Evolutionary conservation across 2,329 filamentous ascomycete genomes (phyloP), one percentile per base, ranked within the genome.

Genomic region (Trichophyton equinum): DNA sequence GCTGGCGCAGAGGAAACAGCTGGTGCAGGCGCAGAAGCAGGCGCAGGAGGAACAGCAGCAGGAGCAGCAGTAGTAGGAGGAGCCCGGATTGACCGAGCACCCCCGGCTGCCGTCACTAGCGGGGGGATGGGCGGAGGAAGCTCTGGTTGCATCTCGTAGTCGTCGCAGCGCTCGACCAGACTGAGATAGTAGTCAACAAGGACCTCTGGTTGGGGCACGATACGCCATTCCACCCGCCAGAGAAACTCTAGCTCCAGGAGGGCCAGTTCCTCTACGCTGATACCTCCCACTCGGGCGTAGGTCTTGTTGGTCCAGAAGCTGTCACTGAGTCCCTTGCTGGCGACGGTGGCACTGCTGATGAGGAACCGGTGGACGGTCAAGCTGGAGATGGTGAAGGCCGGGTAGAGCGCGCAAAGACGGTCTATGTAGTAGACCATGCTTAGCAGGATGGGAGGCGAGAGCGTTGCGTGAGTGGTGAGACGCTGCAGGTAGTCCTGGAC

Each of bases 351-450:
- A 20, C 91, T 91, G 1, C 92, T 94, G 66, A 99, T 99, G 8
- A 99, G 82, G 70, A 97, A 99, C 7, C 94, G 91, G 76, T 99
- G 94, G 2, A 99, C 92, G 0, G 94, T 99, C 20, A 99, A 80
- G 55, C 90, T 96, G 71, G 91, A 96, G 67, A 99, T 95, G 30
- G 91, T 96, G 73, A 99, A 99, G 55, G 92, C 88, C 2, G 89
- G 88, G 72, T 96, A 99, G 62, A 95, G 79, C 9, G 89, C 86
- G 74, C 92, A 99, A 22, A 99, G 81, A 36, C 91, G 86, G 75
- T 99, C 94, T 69, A 99, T 97, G 70, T 97, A 99, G 72, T 95
- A 99, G 61, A 99, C 94, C 90, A 99, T 97, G 67, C 91, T 94
- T 40, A 99, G 83, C n/a, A 99, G 81, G 58, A 99, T 87, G 0